Evolutionary conservation across 805 yeast species (phyloP).

Genomic region (Candida mattraensis): DNA sequence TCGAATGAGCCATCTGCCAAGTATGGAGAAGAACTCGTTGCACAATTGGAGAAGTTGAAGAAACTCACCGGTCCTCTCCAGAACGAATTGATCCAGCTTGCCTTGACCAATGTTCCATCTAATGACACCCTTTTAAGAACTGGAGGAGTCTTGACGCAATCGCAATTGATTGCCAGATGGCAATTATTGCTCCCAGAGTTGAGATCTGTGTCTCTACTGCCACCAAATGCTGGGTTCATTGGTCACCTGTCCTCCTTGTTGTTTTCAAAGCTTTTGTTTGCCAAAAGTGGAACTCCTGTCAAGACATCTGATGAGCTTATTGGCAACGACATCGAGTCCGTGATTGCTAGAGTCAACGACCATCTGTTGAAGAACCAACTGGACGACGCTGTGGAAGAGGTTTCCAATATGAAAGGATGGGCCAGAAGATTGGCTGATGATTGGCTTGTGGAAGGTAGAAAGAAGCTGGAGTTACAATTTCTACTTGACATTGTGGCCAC

Average conservation of each 20-base stretch:
- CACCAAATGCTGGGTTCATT: conserved; percentile 93
- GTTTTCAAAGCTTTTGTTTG: conserved; percentile 72
- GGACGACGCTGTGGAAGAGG: conserved; percentile 90
- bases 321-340: conserved; percentile 85
- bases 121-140: conserved; percentile 38
- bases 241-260: conserved; percentile 84
- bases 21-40: conserved; percentile 49
- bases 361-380: conserved; percentile 74
- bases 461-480: conserved; percentile 84
- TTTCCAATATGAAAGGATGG: conserved; percentile 88
- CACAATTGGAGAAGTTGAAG: conserved; percentile 37
- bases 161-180: conserved; percentile 82
- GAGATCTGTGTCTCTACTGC: conserved; percentile 83
- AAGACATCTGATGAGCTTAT: conserved; percentile 31
- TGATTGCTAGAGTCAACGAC: conserved; percentile 80
- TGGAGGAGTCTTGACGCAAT: conserved; percentile 68
- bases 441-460: conserved; percentile 89
- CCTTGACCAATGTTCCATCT: conserved; percentile 46
- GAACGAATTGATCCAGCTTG: conserved; percentile 36
- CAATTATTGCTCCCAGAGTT: conserved; percentile 78
- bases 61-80: conserved; percentile 38
- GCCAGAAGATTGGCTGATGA: conserved; percentile 84
- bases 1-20: conserved; percentile 38
- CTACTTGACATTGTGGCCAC: conserved; percentile 67
- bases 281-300: conserved; percentile 73